Conservation (phyloP, 164 flowering plant genomes). For the Vitis rupestris region DNA sequence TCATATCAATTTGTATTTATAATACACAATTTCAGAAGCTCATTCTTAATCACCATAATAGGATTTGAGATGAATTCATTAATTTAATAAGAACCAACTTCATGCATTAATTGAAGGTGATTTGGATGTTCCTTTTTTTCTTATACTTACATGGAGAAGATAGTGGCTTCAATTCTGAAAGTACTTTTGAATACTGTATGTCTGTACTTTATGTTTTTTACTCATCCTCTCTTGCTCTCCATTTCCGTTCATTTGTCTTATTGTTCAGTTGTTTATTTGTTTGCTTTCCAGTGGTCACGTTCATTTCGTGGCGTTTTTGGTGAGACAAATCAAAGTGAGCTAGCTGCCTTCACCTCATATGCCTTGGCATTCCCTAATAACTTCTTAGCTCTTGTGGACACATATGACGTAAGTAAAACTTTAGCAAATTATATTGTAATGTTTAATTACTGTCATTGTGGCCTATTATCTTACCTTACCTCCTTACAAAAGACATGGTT, state of each 20-base stretch:
- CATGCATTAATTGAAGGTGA: too few species aligned
- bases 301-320: slow-evolving; percentile 66
- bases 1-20: too few species aligned
- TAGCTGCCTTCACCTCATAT: slow-evolving; percentile 97
- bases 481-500: too few species aligned
- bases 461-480: too few species aligned
- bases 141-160: too few species aligned
- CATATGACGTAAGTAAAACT: slow-evolving; percentile 87
- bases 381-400: slow-evolving; percentile 95
- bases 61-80: too few species aligned
- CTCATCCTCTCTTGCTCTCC: neutral
- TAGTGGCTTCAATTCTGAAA: too few species aligned
- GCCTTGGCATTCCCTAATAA: slow-evolving; percentile 88
- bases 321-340: slow-evolving; percentile 97
- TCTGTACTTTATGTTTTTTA: neutral
- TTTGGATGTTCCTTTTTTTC: too few species aligned
- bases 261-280: slow-evolving; percentile 2
- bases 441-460: neutral
- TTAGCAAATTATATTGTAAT: neutral
- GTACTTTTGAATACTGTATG: too few species aligned
- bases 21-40: too few species aligned
- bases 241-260: neutral
- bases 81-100: too few species aligned
- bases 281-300: slow-evolving; percentile 52
- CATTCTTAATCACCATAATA: too few species aligned